phyloP scores from a whole-genome alignment of 2,329 filamentous ascomycete genomes.

The Zasmidium cellare region DNA sequence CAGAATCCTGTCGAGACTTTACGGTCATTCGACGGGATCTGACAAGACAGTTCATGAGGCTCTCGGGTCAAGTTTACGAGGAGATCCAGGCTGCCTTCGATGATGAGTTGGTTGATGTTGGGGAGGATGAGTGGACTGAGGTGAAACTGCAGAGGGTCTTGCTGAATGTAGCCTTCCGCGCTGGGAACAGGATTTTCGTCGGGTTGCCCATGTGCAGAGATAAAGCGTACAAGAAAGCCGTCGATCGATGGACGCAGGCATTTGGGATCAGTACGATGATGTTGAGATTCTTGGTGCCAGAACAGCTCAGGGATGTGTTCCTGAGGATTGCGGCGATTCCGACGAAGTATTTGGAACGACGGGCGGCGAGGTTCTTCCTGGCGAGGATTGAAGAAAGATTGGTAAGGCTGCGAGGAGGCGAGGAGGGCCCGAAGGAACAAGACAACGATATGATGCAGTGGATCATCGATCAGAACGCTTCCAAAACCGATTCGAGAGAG shows the following conservation, averaged over 20 bases:
- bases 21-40: slow-evolving; percentile 16
- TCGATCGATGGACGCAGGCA: slow-evolving; percentile 10
- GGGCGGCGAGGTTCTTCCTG: slow-evolving; percentile 2
- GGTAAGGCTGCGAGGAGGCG: neutral
- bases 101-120: slow-evolving; percentile 1
- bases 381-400: slow-evolving; percentile 4
- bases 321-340: slow-evolving; percentile 9
- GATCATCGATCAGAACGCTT: slow-evolving; percentile 15
- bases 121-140: slow-evolving; percentile 1
- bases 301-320: neutral
- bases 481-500: slow-evolving; percentile 6
- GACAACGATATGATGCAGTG: slow-evolving; percentile 18
- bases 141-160: slow-evolving; percentile 12
- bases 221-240: slow-evolving; percentile 6
- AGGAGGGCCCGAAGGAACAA: neutral
- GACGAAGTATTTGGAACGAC: slow-evolving; percentile 3
- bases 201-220: slow-evolving; percentile 15
- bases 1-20: slow-evolving; percentile 13
- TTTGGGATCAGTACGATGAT: slow-evolving; percentile 13
- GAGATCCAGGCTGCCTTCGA: slow-evolving; percentile 11
- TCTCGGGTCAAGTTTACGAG: slow-evolving; percentile 14
- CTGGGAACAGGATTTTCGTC: slow-evolving; percentile 20
- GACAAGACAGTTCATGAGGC: slow-evolving; percentile 13
- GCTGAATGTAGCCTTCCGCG: slow-evolving; percentile 16
- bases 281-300: slow-evolving; percentile 5